A percentile compares a stretch with the other conserved stretches of the same genome.
phyloP scores from a whole-genome alignment of 129 eudicot species.

The Cynara cardunculus region DNA sequence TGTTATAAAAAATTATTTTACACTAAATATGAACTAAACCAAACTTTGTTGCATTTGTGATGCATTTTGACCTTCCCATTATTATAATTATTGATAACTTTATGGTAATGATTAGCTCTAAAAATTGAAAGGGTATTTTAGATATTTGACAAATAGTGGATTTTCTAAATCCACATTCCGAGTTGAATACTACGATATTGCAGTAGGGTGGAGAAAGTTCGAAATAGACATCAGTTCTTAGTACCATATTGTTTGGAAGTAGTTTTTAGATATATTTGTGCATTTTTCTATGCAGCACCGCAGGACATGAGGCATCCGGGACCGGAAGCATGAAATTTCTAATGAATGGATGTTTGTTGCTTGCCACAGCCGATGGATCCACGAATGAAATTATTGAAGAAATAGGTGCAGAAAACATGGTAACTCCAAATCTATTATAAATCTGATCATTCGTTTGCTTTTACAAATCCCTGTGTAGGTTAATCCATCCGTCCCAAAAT shows the following conservation, averaged over 20 bases:
- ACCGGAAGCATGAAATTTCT: constrained; percentile 69
- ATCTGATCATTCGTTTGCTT: not conserved
- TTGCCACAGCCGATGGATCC: constrained; percentile 60
- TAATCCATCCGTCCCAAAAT: not conserved
- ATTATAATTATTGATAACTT: too few relatives aligned
- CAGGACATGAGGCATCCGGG: constrained; percentile 69
- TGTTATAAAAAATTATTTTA: too few relatives aligned
- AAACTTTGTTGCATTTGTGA: too few relatives aligned
- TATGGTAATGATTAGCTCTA: not conserved
- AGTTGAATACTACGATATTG: too few relatives aligned
- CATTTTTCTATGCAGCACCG: constrained; percentile 47
- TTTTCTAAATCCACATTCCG: not conserved
- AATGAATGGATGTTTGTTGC: constrained; percentile 59
- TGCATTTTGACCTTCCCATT: too few relatives aligned
- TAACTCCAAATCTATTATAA: constrained; percentile 10
- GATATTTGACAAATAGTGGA: not conserved
- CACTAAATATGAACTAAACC: too few relatives aligned
- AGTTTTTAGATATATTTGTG: not conserved
- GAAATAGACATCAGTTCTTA: not conserved
- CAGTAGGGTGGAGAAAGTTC: not conserved
- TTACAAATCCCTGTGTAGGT: not conserved
- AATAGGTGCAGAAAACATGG: constrained; percentile 61
- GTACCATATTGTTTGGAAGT: not conserved
- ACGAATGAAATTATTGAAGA: constrained; percentile 57
- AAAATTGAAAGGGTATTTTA: not conserved